Percentiles rank a stretch among this genome's conserved stretches.
Conservation (phyloP, 139 green algal species). For the Coelastrella sp. region DNA sequence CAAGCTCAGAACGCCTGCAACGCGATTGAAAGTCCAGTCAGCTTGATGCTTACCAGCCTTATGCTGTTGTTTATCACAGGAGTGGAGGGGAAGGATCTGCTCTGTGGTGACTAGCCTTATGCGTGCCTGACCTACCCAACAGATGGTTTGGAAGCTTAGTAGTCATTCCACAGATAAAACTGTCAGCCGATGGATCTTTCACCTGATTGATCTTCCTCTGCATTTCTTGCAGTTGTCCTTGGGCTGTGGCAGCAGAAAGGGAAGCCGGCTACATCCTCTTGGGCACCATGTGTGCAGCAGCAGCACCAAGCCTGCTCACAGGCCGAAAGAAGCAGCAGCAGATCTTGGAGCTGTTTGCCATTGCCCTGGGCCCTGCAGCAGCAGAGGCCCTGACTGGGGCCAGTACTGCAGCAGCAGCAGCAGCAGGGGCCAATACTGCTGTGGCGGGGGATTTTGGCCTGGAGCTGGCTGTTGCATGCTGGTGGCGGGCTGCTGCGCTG, state of each 20-base stretch:
- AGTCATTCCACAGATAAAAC: no score
- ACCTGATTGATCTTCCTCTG: neutral
- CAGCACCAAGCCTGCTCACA: constrained; percentile 11
- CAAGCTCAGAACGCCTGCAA: no score
- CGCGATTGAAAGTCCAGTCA: no score
- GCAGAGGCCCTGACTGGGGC: constrained; percentile 59
- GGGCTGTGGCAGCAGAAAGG: constrained; percentile 56
- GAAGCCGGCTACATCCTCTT: constrained; percentile 84
- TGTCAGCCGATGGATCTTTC: no score
- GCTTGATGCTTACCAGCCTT: no score
- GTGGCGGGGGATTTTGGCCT: neutral
- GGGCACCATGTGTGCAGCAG: constrained; percentile 60
- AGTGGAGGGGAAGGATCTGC: no score
- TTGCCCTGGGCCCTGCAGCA: constrained; percentile 63
- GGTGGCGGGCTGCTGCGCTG: constrained; percentile 81
- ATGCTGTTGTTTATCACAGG: no score
- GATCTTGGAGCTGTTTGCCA: constrained; percentile 62
- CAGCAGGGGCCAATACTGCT: neutral
- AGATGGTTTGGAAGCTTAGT: no score
- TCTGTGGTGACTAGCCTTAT: no score
- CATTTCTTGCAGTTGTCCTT: constrained; percentile 15
- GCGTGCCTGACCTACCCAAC: no score
- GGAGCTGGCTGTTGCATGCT: constrained; percentile 74
- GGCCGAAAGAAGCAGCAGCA: constrained; percentile 35
- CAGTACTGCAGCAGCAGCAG: neutral